A percentile compares a stretch with the other conserved stretches of the same genome.
Evolutionary conservation across 163 green algal genomes (phyloP).

Genomic region (Chloromonas sp.): DNA sequence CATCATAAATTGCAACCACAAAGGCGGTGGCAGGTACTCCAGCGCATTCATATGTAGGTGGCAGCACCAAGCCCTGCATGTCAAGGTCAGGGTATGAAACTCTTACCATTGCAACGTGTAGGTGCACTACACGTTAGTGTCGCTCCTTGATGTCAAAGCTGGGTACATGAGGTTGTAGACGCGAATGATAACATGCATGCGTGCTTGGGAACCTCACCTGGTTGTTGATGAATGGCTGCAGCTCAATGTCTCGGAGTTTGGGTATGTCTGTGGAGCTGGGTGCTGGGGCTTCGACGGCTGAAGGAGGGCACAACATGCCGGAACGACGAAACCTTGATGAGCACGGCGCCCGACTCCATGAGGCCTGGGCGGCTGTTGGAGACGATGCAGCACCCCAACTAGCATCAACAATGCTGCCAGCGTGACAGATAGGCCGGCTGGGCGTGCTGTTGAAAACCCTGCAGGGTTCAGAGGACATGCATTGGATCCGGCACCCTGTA

Average conservation of each 20-base stretch:
- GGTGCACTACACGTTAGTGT: not conserved
- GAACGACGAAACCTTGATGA: too few species aligned
- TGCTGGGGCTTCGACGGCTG: too few species aligned
- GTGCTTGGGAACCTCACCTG: not conserved
- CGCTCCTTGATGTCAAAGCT: not conserved
- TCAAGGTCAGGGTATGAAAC: not conserved
- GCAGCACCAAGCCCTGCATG: slow-evolving; percentile 6
- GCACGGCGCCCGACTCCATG: too few species aligned
- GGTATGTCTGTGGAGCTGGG: not conserved
- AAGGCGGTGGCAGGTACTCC: not conserved
- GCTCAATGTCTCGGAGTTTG: not conserved
- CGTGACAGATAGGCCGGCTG: too few species aligned
- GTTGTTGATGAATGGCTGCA: not conserved
- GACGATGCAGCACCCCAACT: too few species aligned
- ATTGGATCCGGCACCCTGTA: too few species aligned
- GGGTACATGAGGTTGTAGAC: not conserved
- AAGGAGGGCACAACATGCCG: too few species aligned
- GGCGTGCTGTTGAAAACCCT: too few species aligned
- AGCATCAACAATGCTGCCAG: too few species aligned
- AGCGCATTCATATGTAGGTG: not conserved
- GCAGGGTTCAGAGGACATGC: too few species aligned
- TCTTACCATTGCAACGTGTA: not conserved
- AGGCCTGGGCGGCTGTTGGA: too few species aligned
- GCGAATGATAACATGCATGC: not conserved
- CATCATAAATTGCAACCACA: slow-evolving; percentile 76